A percentile compares a stretch with the other conserved stretches of the same genome.
phyloP scores from a whole-genome alignment of 2,329 filamentous ascomycete genomes.

The Fusarium albosuccineum region DNA sequence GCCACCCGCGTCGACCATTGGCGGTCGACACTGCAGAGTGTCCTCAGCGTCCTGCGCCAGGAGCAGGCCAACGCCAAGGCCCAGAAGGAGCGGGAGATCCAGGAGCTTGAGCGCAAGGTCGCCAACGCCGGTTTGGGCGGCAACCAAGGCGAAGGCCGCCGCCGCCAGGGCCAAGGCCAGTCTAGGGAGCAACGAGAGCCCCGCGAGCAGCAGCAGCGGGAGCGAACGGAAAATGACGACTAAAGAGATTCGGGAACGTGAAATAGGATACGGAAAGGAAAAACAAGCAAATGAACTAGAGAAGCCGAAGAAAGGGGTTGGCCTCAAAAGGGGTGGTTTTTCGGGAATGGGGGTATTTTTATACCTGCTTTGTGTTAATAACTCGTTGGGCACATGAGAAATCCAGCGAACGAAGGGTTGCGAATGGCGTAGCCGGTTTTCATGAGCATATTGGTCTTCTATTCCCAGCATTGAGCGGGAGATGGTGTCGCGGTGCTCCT shows the following conservation, averaged over 20 bases:
- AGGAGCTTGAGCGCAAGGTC: conserved; percentile 78
- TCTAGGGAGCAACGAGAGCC: conserved; percentile 31
- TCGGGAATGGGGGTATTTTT: conserved; percentile 42
- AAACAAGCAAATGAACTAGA: conserved; percentile 32
- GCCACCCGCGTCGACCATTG: conserved; percentile 91
- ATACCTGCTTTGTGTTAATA: conserved; percentile 52
- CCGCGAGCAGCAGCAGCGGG: conserved; percentile 48
- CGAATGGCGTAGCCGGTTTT: conserved; percentile 55
- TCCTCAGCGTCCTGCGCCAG: conserved; percentile 81
- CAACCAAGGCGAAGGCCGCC: conserved; percentile 50
- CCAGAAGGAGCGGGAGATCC: conserved; percentile 81
- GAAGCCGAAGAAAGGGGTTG: conserved; percentile 25
- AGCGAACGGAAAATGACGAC: conserved; percentile 70
- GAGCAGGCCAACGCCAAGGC: conserved; percentile 85
- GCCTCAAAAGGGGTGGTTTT: conserved; percentile 31
- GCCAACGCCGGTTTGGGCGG: conserved; percentile 56
- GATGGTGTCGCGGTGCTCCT: conserved; percentile 34
- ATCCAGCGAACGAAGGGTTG: conserved; percentile 49
- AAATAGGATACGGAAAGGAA: conserved; percentile 27
- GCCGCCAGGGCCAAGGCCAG: conserved; percentile 48
- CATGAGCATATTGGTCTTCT: conserved; percentile 50
- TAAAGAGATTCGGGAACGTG: conserved; percentile 50
- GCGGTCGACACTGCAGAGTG: conserved; percentile 83
- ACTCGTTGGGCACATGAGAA: conserved; percentile 47
- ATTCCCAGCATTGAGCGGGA: conserved; percentile 39